Evolutionary conservation across 2,329 filamentous ascomycete genomes (phyloP), one percentile per base, ranked within the genome.

Genomic region (Ophiosphaerella herpotricha): DNA sequence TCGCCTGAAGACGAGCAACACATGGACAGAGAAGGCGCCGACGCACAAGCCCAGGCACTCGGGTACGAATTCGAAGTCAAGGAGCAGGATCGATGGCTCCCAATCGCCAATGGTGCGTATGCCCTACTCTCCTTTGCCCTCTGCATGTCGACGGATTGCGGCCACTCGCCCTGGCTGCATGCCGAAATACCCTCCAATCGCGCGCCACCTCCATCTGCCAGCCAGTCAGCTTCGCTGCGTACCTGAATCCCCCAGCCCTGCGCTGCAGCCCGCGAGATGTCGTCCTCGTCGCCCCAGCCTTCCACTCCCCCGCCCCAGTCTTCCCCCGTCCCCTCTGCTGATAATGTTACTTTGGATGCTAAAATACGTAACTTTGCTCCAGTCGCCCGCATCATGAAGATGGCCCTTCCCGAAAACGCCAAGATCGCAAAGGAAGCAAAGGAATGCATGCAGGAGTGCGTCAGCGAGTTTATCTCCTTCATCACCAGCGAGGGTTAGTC

Each of bases 311-410:
- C 70, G 58, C 66, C 68, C 60, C 65, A 60, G 24, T 55, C 57
- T 40, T 52, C 59, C 21, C 55, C 66, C 43, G 68, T 66, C 55
- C 52, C 39, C 59, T 36, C 61, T 51, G 63, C 39, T 63, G 66
- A 50, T 60, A 67, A 66, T 64, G 64, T 60, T 66, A 58, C 64
- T 52, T 84, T 86, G 66, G 89, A 94, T 85, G 89, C 91, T 95
- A 92, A 95, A 81, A 94, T 94, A 80, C 86, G 88, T 70, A 94
- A 94, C 78, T 91, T 90, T 85, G 88, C 86, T 77, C 86, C 88
- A 99, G 94, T 99, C 69, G 94, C 94, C 61, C 89, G 94, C 49
- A 97, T 99, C 75, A 99, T 99, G 94, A 99, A 99, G 77, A 89
- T 91, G 66, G 94, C 94, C 6, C 82, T 99, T 41, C 94, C 94